Evolutionary conservation across 2,329 filamentous ascomycete genomes (phyloP).

Genomic region (Botrytis pseudocinerea): DNA sequence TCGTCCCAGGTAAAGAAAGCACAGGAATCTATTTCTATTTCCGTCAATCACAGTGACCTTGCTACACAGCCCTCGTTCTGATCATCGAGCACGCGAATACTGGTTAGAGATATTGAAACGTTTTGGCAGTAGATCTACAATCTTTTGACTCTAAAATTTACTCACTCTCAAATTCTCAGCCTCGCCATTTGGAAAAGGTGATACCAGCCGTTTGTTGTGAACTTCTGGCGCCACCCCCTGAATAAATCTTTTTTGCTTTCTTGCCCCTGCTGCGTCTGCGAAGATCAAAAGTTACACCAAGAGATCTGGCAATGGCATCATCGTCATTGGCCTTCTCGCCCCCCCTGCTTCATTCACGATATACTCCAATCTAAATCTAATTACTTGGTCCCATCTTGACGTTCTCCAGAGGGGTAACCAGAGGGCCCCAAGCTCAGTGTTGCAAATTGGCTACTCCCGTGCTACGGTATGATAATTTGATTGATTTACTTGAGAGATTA

Average conservation of each 20-base stretch:
- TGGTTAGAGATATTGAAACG: neutral
- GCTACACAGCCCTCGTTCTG: neutral
- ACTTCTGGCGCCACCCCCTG: constrained; percentile 17
- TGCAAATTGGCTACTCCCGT: neutral
- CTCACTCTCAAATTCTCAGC: constrained; percentile 14
- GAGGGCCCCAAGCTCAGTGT: neutral
- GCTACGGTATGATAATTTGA: constrained; percentile 5
- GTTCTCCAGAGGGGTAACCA: neutral
- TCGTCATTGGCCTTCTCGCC: neutral
- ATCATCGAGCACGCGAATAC: neutral
- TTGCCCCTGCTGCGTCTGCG: neutral
- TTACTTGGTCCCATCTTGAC: constrained; percentile 6
- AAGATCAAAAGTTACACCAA: constrained; percentile 5
- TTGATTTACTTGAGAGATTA: constrained; percentile 16
- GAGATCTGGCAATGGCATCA: neutral
- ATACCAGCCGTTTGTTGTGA: neutral
- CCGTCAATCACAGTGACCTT: neutral
- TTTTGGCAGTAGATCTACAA: constrained; percentile 1
- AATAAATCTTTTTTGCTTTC: neutral
- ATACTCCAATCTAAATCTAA: constrained; percentile 11
- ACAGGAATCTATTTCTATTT: neutral
- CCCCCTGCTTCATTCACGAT: neutral
- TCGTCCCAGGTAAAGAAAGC: neutral
- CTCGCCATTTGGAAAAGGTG: constrained; percentile 5
- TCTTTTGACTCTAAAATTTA: neutral